Conservation (phyloP, 2,329 filamentous ascomycete species). For the Thielaviopsis ethacetica region DNA sequence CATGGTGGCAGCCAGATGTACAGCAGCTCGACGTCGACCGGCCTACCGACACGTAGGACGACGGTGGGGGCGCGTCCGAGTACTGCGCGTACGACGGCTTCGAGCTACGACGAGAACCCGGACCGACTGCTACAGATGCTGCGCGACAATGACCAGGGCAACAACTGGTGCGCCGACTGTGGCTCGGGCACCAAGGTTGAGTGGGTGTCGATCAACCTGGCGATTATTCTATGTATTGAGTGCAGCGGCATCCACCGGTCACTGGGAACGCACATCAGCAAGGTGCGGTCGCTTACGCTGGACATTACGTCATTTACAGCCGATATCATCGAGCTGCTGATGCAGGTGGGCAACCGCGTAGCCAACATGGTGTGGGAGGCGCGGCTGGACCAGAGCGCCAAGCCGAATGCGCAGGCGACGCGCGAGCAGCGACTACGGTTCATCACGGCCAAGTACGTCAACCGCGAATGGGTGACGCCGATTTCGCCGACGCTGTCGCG, state of each 20-base stretch:
- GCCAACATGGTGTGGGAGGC: slow-evolving; percentile 97
- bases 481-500: slow-evolving; percentile 60
- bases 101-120: slow-evolving; percentile 63
- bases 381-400: slow-evolving; percentile 54
- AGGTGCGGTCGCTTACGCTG: slow-evolving; percentile 84
- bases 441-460: slow-evolving; percentile 89
- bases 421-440: slow-evolving; percentile 86
- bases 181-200: slow-evolving; percentile 84
- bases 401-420: slow-evolving; percentile 61
- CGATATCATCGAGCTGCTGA: slow-evolving; percentile 86
- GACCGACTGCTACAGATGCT: slow-evolving; percentile 76
- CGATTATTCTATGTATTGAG: slow-evolving; percentile 91
- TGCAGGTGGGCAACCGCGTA: slow-evolving; percentile 82
- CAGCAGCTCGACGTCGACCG: slow-evolving; percentile 24
- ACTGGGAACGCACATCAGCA: slow-evolving; percentile 92
- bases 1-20: slow-evolving; percentile 31
- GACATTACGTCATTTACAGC: slow-evolving; percentile 93
- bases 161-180: slow-evolving; percentile 88
- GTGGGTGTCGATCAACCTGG: slow-evolving; percentile 97
- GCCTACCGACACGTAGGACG: slow-evolving; percentile 62
- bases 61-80: slow-evolving; percentile 80
- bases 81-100: slow-evolving; percentile 51
- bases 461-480: slow-evolving; percentile 64
- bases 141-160: slow-evolving; percentile 79
- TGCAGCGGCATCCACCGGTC: slow-evolving; percentile 96